A percentile compares a stretch with the other conserved stretches of the same genome.
Conservation (phyloP, 176 grass and related monocot genomes). For the Stipa capillata region DNA sequence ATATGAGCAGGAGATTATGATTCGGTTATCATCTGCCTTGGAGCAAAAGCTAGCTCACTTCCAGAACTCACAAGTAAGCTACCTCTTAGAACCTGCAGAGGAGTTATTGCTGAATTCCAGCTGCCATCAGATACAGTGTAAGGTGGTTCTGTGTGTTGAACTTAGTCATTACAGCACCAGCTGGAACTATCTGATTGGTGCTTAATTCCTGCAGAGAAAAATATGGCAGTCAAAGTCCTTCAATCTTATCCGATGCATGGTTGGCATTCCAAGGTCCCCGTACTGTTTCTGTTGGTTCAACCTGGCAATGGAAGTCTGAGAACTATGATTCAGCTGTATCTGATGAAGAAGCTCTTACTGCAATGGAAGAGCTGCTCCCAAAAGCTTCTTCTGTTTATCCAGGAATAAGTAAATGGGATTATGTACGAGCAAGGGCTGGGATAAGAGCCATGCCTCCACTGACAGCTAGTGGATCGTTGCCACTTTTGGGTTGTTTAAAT, state of each 20-base stretch:
- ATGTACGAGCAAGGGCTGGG: constrained; percentile 62
- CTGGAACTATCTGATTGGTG: not conserved
- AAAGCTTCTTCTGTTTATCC: constrained; percentile 79
- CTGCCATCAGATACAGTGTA: constrained; percentile 52
- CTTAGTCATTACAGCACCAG: not conserved
- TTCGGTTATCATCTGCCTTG: constrained; percentile 79
- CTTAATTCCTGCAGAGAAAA: constrained; percentile 46
- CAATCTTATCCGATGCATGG: constrained; percentile 88
- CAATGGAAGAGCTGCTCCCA: constrained; percentile 62
- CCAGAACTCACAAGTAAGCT: constrained; percentile 80
- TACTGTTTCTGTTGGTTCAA: constrained; percentile 66
- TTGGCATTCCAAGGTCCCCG: constrained; percentile 72
- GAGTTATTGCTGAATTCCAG: constrained; percentile 65
- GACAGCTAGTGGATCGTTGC: constrained; percentile 67
- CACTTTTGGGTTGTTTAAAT: constrained; percentile 77
- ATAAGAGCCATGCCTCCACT: constrained; percentile 86
- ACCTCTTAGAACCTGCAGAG: constrained; percentile 73
- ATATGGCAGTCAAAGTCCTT: constrained; percentile 59
- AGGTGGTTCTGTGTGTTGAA: constrained; percentile 5
- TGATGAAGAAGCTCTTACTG: constrained; percentile 57
- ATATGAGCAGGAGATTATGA: constrained; percentile 76
- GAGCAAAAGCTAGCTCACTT: constrained; percentile 57
- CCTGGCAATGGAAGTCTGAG: constrained; percentile 84
- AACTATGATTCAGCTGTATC: constrained; percentile 45
- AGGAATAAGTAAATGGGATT: constrained; percentile 67